phyloP scores from a whole-genome alignment of 352 stramenopile genomes.

The Aphanomyces euteiches region DNA sequence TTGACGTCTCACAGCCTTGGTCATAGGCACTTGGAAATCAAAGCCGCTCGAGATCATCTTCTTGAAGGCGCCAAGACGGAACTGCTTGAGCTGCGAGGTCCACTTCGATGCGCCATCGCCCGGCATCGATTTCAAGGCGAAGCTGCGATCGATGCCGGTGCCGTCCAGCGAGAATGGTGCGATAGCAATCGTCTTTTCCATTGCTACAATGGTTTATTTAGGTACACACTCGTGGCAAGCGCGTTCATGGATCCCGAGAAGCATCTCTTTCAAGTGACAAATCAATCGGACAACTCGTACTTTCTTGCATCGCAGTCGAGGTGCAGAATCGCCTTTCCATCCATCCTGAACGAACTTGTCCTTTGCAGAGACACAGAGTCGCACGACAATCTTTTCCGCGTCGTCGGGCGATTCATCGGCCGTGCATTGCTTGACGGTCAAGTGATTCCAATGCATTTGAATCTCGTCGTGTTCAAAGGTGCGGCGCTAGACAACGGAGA shows the following conservation, averaged over 20 bases:
- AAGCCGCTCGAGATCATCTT: conserved; percentile 67
- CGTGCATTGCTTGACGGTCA: conserved; percentile 77
- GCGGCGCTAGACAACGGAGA: conserved; percentile 24
- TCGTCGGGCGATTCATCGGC: conserved; percentile 65
- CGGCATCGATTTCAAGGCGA: conserved; percentile 84
- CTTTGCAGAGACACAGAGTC: conserved; percentile 39
- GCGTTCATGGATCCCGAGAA: conserved; percentile 69
- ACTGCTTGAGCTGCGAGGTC: conserved; percentile 65
- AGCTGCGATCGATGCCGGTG: conserved; percentile 69
- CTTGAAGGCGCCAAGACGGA: conserved; percentile 79
- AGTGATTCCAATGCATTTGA: conserved; percentile 65
- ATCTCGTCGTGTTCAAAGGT: conserved; percentile 74
- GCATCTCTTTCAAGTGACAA: conserved; percentile 72
- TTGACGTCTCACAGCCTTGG: background rate
- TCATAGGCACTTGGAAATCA: conserved; percentile 62
- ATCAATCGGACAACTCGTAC: conserved; percentile 65
- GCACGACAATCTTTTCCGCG: conserved; percentile 50
- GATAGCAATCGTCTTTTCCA: conserved; percentile 42
- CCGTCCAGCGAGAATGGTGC: conserved; percentile 78
- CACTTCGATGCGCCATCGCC: conserved; percentile 74
- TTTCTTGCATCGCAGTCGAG: conserved; percentile 68
- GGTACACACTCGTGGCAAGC: conserved; percentile 57
- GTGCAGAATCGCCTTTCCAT: conserved; percentile 34
- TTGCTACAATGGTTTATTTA: background rate
- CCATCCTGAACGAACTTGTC: conserved; percentile 22